These are phyloP conservation scores for Malus sylvestris DNA, from an alignment of 306 rosid species.

Conservation along the genomic window DNA sequence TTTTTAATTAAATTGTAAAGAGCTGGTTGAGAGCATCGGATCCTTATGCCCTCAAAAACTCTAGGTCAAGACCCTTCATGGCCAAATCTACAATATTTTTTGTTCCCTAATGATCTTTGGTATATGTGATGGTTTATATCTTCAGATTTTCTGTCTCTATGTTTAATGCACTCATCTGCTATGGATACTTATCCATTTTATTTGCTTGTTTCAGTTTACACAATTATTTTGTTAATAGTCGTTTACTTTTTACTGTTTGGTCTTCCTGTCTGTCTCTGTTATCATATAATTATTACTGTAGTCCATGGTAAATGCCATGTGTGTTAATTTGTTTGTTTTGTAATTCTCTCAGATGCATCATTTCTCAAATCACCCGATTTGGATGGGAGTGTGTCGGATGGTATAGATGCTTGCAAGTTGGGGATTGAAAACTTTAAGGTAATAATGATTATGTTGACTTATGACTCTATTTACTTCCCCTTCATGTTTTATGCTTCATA, in stretches of 20 bases:
- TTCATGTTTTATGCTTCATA: not conserved
- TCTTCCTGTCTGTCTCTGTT: not conserved
- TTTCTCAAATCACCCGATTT: constrained; percentile 1
- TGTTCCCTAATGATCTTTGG: not conserved
- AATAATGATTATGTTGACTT: not conserved
- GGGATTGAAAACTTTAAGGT: constrained; percentile 47
- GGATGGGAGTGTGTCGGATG: constrained; percentile 14
- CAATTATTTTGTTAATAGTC: not conserved
- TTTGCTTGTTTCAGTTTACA: not conserved
- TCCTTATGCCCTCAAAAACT: constrained; percentile 33
- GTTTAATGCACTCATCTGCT: not conserved
- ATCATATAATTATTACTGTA: not conserved
- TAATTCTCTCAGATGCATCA: constrained; percentile 32
- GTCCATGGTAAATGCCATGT: not conserved
- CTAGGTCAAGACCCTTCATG: constrained; percentile 41
- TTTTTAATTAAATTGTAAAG: constrained; percentile 28
- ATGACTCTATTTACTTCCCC: not conserved
- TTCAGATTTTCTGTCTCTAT: not conserved
- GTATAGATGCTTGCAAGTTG: constrained; percentile 19
- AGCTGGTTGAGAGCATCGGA: constrained; percentile 50
- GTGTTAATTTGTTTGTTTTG: not conserved
- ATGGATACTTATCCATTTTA: not conserved
- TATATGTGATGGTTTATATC: not conserved
- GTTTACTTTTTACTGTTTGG: not conserved
- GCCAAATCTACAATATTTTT: constrained; percentile 21